These are phyloP conservation scores for Moricandia moricandioides DNA, from an alignment of 345 rosid species.

Conservation along the genomic window DNA sequence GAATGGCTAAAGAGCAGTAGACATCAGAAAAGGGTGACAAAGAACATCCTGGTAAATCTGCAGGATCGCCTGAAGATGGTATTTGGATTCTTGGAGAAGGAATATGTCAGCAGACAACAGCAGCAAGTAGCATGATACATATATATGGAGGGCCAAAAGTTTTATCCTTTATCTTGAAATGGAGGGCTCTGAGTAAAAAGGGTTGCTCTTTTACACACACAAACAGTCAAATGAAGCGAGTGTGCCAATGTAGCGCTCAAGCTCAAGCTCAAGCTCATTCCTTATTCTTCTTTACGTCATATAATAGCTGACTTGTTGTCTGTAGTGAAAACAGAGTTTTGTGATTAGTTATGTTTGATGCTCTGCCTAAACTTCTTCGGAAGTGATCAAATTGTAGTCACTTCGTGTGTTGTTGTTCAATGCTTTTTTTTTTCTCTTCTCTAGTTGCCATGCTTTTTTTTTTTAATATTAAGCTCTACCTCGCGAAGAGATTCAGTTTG, in stretches of 20 bases:
- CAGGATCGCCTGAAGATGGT: constrained; percentile 71
- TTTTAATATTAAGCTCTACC: no score
- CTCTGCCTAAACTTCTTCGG: constrained; percentile 7
- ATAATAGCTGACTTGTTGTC: constrained; percentile 3
- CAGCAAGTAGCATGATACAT: not conserved
- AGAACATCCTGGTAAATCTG: constrained; percentile 59
- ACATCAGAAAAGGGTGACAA: constrained; percentile 75
- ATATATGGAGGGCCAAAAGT: not conserved
- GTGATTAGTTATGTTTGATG: constrained; percentile 27
- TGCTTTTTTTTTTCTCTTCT: not conserved
- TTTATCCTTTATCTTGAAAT: no score
- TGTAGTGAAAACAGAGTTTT: constrained; percentile 24
- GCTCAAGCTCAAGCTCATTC: constrained; percentile 1
- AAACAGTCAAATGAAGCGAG: no score
- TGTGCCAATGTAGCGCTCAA: not conserved
- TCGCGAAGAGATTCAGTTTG: not conserved
- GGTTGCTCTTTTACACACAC: no score
- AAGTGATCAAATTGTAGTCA: not conserved
- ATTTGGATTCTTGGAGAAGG: constrained; percentile 67
- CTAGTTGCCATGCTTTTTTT: no score
- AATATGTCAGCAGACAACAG: constrained; percentile 50
- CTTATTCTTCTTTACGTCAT: constrained; percentile 1
- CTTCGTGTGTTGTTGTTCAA: not conserved
- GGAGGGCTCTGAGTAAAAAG: no score
- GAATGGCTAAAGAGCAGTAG: constrained; percentile 90